Percentiles rank a stretch among this genome's conserved stretches.
Conservation (phyloP, 2,329 filamentous ascomycete genomes). For the Cordyceps cicadae region DNA sequence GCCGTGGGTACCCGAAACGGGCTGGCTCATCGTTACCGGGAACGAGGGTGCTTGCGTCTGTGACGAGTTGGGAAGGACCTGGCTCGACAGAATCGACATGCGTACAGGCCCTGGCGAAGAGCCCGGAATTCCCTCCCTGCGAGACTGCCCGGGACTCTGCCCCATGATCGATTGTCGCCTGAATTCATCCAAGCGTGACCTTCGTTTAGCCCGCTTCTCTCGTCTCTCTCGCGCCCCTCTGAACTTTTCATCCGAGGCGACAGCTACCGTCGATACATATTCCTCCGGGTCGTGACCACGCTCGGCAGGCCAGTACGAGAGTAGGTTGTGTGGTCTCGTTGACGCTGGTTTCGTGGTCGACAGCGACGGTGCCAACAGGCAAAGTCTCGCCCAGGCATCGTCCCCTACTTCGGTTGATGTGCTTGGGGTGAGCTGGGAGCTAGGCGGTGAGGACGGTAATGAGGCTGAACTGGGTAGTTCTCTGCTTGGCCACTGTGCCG, state of each 20-base stretch:
- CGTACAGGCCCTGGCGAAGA: slow-evolving; percentile 14
- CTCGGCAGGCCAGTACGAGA: slow-evolving; percentile 32
- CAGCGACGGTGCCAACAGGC: slow-evolving; percentile 26
- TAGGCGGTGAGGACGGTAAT: slow-evolving; percentile 7
- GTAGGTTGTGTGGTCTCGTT: slow-evolving; percentile 22
- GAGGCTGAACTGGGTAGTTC: slow-evolving; percentile 12
- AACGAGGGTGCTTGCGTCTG: slow-evolving; percentile 24
- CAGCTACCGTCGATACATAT: slow-evolving; percentile 32
- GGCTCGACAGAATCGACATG: slow-evolving; percentile 28
- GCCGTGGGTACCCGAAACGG: slow-evolving; percentile 38
- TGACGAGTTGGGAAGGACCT: slow-evolving; percentile 25
- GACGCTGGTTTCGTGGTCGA: slow-evolving; percentile 19
- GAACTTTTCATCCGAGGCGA: slow-evolving; percentile 28
- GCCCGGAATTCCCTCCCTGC: slow-evolving; percentile 2
- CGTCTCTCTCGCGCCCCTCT: slow-evolving; percentile 26
- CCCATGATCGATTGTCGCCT: slow-evolving; percentile 23
- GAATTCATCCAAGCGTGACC: slow-evolving; percentile 27
- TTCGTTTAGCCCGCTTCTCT: slow-evolving; percentile 25
- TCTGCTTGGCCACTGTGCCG: not conserved
- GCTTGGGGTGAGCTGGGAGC: not conserved
- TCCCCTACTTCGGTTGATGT: slow-evolving; percentile 14
- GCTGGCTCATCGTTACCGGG: slow-evolving; percentile 37
- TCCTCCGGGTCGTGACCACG: slow-evolving; percentile 26
- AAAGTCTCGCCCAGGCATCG: slow-evolving; percentile 26
- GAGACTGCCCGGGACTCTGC: slow-evolving; percentile 14